phyloP scores from a whole-genome alignment of 192 early-diverging fungal species.

The Gonapodya sp. region DNA sequence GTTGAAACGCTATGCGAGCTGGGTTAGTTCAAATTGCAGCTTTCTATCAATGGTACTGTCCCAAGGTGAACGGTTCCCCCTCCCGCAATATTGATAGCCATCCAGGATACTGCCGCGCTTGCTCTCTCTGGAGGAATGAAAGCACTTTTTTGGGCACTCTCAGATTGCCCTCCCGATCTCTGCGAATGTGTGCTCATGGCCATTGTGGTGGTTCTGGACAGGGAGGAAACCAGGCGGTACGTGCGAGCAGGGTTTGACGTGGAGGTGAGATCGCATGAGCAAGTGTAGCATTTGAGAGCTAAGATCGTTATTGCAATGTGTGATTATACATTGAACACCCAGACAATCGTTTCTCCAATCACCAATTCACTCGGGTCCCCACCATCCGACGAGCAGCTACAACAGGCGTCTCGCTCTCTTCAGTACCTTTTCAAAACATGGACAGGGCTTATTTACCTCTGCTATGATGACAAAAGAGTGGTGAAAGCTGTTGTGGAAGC shows the following conservation, averaged over 20 bases:
- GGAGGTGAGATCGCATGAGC: conserved; percentile 32
- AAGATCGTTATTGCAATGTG: no score
- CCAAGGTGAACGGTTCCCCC: no score
- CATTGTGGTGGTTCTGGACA: conserved; percentile 64
- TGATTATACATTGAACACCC: background rate
- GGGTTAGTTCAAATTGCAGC: conserved; percentile 27
- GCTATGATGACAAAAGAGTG: conserved; percentile 58
- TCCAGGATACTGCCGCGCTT: conserved; percentile 47
- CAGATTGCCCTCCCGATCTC: conserved; percentile 54
- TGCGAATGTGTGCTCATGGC: conserved; percentile 47
- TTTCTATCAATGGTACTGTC: conserved; percentile 48
- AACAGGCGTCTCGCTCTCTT: conserved; percentile 50
- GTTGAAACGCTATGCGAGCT: conserved; percentile 73
- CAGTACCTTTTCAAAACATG: conserved; percentile 60
- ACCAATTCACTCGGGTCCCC: conserved; percentile 58
- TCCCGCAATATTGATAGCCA: conserved; percentile 25
- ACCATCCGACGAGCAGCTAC: conserved; percentile 52
- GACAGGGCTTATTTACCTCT: conserved; percentile 71
- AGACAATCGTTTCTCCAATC: conserved; percentile 70
- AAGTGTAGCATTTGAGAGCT: background rate
- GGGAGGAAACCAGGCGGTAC: conserved; percentile 48
- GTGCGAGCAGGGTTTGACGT: conserved; percentile 67
- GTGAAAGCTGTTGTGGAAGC: conserved; percentile 61
- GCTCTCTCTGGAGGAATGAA: conserved; percentile 58
- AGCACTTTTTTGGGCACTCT: conserved; percentile 50